Base-by-base conservation (phyloP, 345 rosid genomes). In the Salix suchowensis region DNA sequence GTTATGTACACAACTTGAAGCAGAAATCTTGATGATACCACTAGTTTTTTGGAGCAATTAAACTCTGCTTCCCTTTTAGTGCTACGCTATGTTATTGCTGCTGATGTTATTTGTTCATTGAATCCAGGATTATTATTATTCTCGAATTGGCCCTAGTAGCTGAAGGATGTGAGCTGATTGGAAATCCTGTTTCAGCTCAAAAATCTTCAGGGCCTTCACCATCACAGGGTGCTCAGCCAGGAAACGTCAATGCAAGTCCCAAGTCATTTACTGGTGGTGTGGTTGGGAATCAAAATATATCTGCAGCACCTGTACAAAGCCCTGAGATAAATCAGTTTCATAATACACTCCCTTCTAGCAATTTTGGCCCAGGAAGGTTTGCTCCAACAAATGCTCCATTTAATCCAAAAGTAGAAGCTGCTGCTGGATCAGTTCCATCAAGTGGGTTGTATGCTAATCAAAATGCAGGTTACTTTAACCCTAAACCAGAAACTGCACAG, bases 111-210 rank as follows among this genome's bases (percentile, higher is more conserved):
- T 4, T 73, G 60, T 72, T 48, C 10, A 14, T 23, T 61, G 67
- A 36, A 66, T 30, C 64, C 89, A 94, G 98, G 92, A 85, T 94
- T 84, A 87, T 94, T 71, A 80, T 92, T 39, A 81, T 92, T 70
- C 72, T 88, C 71, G 85, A 89, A 40, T 37, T 94, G 91, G 92
- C 85, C 9, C 86, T 94, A 42, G 26, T 90, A 34, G 46, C 54
- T 44, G 86, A 81, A 80, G 86, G 80, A 66, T 85, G 75, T 65
- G 81, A 83, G 74, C 71, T 83, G 6, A 88, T 92, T 82, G 91
- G 94, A 52, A 81, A 87, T 52, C 89, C 88, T 80, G 85, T 78
- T 42, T 58, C 73, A 3, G 66, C 71, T 14, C 83, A 78, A 65
- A 87, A 78, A 74, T 60, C 81, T 77, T 52, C 74, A 46, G 83